Conservation (phyloP, 164 flowering plant genomes). For the Aristolochia contorta region DNA sequence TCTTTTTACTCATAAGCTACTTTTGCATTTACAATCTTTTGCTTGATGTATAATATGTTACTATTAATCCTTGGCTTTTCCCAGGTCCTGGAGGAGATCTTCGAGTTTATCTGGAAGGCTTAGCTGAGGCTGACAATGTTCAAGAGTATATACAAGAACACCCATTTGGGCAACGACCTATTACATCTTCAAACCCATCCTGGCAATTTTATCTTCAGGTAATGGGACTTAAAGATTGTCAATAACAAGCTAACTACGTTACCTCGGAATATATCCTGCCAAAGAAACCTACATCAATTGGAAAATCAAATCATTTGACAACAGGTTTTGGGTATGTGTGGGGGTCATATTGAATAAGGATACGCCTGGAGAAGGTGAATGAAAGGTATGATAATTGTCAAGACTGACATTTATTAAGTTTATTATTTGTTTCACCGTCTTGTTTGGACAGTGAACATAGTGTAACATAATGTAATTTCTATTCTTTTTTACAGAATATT, state of each 20-base stretch:
- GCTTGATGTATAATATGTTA: not conserved
- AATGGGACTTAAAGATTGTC: constrained; percentile 4
- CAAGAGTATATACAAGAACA: constrained; percentile 46
- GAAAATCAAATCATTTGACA: not conserved
- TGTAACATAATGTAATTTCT: no score
- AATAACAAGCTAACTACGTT: not conserved
- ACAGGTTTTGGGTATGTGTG: not conserved
- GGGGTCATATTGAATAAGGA: not conserved
- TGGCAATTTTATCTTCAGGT: constrained; percentile 56
- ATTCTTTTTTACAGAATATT: no score
- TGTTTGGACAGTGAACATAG: no score
- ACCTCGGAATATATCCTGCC: not conserved
- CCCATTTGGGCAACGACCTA: constrained; percentile 72
- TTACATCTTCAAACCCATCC: constrained; percentile 31
- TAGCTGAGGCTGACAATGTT: constrained; percentile 42
- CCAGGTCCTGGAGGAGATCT: constrained; percentile 76
- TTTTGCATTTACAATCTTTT: not conserved
- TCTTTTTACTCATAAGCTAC: not conserved
- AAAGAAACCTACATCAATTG: not conserved
- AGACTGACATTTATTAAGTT: no score
- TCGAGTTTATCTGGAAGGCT: constrained; percentile 52
- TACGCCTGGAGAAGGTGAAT: not conserved
- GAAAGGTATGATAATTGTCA: not conserved
- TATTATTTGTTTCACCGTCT: no score
- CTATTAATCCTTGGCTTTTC: not conserved